Evolutionary conservation across 495 filamentous ascomycete species (phyloP).

Genomic region (Clohesyomyces aquaticus): DNA sequence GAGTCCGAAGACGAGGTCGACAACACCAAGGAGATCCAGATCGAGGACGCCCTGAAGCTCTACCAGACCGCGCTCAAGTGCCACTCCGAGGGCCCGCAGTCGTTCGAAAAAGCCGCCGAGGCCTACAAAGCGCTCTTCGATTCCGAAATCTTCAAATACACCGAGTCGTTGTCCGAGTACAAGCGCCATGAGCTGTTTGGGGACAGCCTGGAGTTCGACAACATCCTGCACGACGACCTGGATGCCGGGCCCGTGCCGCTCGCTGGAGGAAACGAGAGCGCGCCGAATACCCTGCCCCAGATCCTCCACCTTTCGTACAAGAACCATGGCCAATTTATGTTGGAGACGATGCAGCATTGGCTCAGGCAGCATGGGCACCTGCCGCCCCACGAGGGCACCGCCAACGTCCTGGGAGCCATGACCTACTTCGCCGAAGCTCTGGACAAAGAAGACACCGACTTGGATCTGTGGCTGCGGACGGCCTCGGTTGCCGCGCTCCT

Average conservation of each 20-base stretch:
- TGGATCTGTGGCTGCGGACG: conserved; percentile 89
- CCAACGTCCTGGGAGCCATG: conserved; percentile 48
- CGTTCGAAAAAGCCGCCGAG: conserved; percentile 73
- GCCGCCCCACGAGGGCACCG: conserved; percentile 28
- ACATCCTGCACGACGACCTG: conserved; percentile 45
- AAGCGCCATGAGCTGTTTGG: conserved; percentile 67
- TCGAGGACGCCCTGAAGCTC: conserved; percentile 94
- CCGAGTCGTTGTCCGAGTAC: conserved; percentile 80
- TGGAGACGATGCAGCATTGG: conserved; percentile 68
- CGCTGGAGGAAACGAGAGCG: conserved; percentile 60
- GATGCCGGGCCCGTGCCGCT: conserved; percentile 44
- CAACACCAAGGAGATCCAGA: conserved; percentile 92
- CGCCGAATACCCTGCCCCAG: conserved; percentile 80
- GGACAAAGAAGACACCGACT: conserved; percentile 87
- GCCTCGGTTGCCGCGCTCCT: conserved; percentile 77
- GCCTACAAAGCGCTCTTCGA: conserved; percentile 85
- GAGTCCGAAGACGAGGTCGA: conserved; percentile 89
- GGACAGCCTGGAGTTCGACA: conserved; percentile 54
- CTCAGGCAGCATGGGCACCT: conserved; percentile 50
- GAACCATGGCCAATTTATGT: conserved; percentile 85
- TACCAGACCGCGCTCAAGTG: conserved; percentile 91
- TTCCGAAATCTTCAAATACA: conserved; percentile 92
- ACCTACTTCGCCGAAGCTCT: conserved; percentile 71
- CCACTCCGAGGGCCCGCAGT: conserved; percentile 81
- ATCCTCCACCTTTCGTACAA: conserved; percentile 93